Evolutionary conservation across 1,139 yeast genomes (phyloP).

Genomic region (Lodderomyces beijingensis): DNA sequence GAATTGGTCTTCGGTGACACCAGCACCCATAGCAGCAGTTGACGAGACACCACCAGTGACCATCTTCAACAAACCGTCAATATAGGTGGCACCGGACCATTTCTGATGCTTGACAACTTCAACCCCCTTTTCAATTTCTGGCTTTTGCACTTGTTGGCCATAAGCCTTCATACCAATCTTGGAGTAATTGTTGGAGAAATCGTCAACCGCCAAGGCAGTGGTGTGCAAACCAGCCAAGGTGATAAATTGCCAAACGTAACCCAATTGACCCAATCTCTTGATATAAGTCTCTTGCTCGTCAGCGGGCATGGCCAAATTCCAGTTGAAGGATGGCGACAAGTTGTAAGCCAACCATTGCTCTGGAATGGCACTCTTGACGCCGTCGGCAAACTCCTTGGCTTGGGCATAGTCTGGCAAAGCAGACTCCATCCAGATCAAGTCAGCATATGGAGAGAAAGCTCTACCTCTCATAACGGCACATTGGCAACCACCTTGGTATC

Average conservation of each 20-base stretch:
- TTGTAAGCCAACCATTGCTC: conserved; percentile 95
- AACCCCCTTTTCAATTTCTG: conserved; percentile 84
- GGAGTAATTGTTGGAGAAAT: conserved; percentile 75
- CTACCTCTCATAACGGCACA: conserved; percentile 98
- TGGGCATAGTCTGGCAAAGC: conserved; percentile 91
- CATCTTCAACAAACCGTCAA: conserved; percentile 84
- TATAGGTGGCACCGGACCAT: conserved; percentile 99
- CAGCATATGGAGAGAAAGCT: conserved; percentile 93
- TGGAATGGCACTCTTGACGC: conserved; percentile 78
- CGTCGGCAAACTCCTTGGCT: conserved; percentile 92
- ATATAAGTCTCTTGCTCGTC: conserved; percentile 90
- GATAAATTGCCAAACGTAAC: conserved; percentile 97
- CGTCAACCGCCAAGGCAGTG: conserved; percentile 87
- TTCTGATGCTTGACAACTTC: conserved; percentile 97
- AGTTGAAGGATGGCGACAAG: conserved; percentile 95
- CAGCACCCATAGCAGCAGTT: conserved; percentile 98
- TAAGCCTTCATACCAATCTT: conserved; percentile 93
- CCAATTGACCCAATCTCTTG: conserved; percentile 79
- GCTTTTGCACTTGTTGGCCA: conserved; percentile 81
- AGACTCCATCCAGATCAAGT: conserved; percentile 98
- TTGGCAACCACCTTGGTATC: conserved; percentile 94
- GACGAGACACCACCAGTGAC: conserved; percentile 94
- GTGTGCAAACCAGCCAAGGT: conserved; percentile 97
- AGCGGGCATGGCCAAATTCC: conserved; percentile 91
- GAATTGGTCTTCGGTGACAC: conserved; percentile 97